These are phyloP conservation scores for Tolypocladium cylindrosporum DNA, from an alignment of 2,329 filamentous ascomycete species.

Conservation along the genomic window DNA sequence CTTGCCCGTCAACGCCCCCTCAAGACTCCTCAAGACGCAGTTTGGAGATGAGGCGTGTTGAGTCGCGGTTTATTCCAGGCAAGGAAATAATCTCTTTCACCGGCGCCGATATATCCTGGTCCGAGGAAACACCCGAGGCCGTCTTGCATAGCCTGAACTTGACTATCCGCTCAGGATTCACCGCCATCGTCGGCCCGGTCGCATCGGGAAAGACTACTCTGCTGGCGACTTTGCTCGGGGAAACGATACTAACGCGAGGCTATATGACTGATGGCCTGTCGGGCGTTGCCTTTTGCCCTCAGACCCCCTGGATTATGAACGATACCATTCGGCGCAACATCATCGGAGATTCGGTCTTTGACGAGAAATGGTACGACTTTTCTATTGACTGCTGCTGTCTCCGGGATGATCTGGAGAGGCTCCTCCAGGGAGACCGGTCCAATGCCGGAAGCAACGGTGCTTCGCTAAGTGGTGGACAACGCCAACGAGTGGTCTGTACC, in stretches of 20 bases:
- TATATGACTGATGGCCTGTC: neutral
- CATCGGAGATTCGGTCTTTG: neutral
- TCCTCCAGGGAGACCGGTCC: neutral
- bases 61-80: neutral
- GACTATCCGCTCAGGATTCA: neutral
- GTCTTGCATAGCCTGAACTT: neutral
- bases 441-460: neutral
- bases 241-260: neutral
- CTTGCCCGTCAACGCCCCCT: too few relatives aligned
- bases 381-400: neutral
- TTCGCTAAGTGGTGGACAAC: neutral
- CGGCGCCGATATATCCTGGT: neutral
- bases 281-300: neutral
- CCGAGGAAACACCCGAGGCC: neutral
- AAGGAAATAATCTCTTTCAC: neutral
- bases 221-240: neutral
- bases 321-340: neutral
- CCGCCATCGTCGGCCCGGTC: neutral
- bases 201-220: constrained; percentile 1
- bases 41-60: neutral
- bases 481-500: neutral
- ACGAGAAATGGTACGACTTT: neutral
- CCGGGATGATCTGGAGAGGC: neutral
- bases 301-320: neutral
- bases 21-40: neutral